Base-by-base conservation (phyloP, 345 rosid genomes). In the Brassica napus region DNA sequence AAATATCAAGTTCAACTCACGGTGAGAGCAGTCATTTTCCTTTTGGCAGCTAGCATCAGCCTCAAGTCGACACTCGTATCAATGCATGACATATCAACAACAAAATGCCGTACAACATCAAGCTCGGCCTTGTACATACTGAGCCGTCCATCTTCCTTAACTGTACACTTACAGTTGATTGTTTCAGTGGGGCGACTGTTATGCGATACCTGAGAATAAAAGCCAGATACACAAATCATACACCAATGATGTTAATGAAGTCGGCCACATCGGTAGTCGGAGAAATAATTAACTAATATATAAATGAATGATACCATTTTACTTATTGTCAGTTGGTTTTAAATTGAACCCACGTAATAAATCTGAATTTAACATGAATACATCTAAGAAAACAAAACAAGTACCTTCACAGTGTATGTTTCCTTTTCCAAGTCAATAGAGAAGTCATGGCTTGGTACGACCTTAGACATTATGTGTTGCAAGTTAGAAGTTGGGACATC, bases 21-120 rank as follows among this genome's bases (percentile, higher is more conserved):
- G 1, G 80, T 68, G 11, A 85, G 84, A 75, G 76, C 28, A 11
- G 81, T 79, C 49, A 87, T 37, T 66, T 78, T 83, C 79, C 81
- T 88, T 77, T 88, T 89, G 61, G 86, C 54, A 78, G 77, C n/a
- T 8, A 90, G 77, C 88, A 85, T 79, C 54, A 92, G 76, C 86
- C 97, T 89, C 79, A 92, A 68, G 77, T 90, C 97, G 2, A 89
- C 72, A 86, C 84, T 81, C 86, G 75, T 88, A 65, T 83, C 82
- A 63, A 87, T 84, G 82, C 91, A 90, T 0, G 91, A 87, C 47
- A 88, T 64, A 74, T 90, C 93, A 28, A 59, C 57, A 35, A 87
- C 83, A 87, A 90, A 78, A 63, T 90, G 85, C 61, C 90, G 83
- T 35, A 85, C 69, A 47, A 23, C 85, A 71, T 79, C 79, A 44